Percentiles rank a stretch among this genome's conserved stretches.
phyloP scores from a whole-genome alignment of 768 basidiomycete genomes.

The Leccinum rimulosum region DNA sequence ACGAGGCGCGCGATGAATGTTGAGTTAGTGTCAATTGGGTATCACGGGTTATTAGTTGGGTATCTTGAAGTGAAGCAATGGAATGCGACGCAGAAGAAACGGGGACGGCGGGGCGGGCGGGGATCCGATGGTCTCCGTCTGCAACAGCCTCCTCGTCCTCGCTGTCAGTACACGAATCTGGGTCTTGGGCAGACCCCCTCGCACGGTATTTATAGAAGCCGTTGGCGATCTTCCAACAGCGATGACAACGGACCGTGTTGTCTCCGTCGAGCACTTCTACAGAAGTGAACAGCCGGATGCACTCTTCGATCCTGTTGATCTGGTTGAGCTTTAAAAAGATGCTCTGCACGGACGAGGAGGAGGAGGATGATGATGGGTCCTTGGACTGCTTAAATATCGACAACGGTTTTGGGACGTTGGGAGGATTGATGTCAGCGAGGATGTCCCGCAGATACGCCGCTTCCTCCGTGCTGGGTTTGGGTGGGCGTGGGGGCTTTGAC shows the following conservation, averaged over 20 bases:
- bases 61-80: constrained; percentile 38
- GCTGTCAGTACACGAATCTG: constrained; percentile 33
- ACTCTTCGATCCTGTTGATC: constrained; percentile 54
- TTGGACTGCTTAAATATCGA: constrained; percentile 45
- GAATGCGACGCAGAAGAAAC: constrained; percentile 29
- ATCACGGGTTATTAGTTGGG: constrained; percentile 25
- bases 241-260: constrained; percentile 89
- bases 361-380: constrained; percentile 15
- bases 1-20: constrained; percentile 5
- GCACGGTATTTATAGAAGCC: constrained; percentile 47
- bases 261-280: constrained; percentile 95
- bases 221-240: constrained; percentile 91
- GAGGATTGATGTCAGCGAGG: constrained; percentile 58
- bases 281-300: constrained; percentile 81
- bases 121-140: constrained; percentile 27
- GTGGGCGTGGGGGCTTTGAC: constrained; percentile 43
- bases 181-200: constrained; percentile 18
- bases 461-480: constrained; percentile 56
- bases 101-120: background rate
- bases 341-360: constrained; percentile 19
- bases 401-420: constrained; percentile 44
- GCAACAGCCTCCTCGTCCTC: constrained; percentile 31
- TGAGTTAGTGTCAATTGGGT: constrained; percentile 17
- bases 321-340: constrained; percentile 29
- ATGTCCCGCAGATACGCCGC: constrained; percentile 65